Evolutionary conservation across 805 yeast genomes (phyloP).

Genomic region (Wickerhamomyces chambardii): DNA sequence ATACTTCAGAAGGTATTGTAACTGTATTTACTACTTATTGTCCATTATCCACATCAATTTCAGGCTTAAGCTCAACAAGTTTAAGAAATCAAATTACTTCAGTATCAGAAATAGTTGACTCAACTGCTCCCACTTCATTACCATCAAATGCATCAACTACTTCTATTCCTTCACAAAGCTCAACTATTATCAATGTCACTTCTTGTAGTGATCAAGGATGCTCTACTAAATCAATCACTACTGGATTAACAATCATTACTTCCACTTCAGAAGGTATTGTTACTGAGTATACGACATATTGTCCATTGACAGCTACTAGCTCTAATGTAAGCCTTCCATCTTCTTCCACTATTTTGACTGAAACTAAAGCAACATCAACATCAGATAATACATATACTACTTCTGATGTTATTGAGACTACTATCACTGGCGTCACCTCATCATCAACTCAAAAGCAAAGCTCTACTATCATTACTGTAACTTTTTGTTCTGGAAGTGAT

Average conservation of each 20-base stretch:
- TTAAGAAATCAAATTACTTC: too few species aligned
- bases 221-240: conserved; percentile 10
- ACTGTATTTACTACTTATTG: conserved; percentile 17
- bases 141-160: not conserved
- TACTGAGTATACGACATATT: conserved; percentile 14
- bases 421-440: not conserved
- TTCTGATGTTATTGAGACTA: too few species aligned
- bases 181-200: not conserved
- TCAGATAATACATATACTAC: not conserved
- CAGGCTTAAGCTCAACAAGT: too few species aligned
- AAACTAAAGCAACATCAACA: not conserved
- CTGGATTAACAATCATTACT: conserved; percentile 12
- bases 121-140: not conserved
- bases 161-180: not conserved
- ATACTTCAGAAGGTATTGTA: conserved; percentile 20
- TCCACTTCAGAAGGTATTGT: conserved; percentile 5
- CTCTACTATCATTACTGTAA: conserved; percentile 3
- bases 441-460: not conserved
- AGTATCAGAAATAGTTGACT: too few species aligned
- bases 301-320: conserved; percentile 11
- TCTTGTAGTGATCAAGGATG: conserved; percentile 1
- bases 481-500: conserved; percentile 5
- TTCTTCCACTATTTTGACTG: conserved; percentile 10
- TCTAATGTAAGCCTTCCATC: conserved; percentile 2
- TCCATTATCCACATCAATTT: conserved; percentile 5